These are phyloP conservation scores for Sistotremastrum niveocremeum DNA, from an alignment of 768 basidiomycete genomes.

Conservation along the genomic window DNA sequence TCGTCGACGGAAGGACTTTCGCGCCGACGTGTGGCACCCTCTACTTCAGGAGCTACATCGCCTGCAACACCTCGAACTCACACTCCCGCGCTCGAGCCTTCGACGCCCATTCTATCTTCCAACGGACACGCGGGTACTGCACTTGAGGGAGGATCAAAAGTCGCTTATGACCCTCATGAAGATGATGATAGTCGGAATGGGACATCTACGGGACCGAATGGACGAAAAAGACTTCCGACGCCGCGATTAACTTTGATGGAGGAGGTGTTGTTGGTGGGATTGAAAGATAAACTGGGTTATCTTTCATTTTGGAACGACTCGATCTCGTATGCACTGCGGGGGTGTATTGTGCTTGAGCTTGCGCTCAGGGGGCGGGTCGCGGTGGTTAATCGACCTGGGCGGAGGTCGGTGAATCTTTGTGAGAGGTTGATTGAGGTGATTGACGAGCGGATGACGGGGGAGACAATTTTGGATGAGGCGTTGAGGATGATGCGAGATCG, in stretches of 20 bases:
- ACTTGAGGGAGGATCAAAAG: slow-evolving; percentile 73
- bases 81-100: too few relatives aligned
- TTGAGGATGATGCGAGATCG: slow-evolving; percentile 73
- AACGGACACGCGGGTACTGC: slow-evolving; percentile 58
- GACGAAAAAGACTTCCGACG: slow-evolving; percentile 29
- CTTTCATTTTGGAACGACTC: slow-evolving; percentile 99
- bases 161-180: slow-evolving; percentile 92
- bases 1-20: slow-evolving; percentile 27
- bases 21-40: slow-evolving; percentile 35
- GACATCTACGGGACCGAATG: slow-evolving; percentile 10
- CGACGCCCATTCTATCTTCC: too few relatives aligned
- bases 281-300: slow-evolving; percentile 98
- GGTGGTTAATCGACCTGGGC: slow-evolving; percentile 71
- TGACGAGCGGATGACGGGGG: slow-evolving; percentile 85
- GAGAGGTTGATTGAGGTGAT: slow-evolving; percentile 86
- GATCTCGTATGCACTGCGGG: slow-evolving; percentile 96
- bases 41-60: too few relatives aligned
- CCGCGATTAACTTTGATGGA: slow-evolving; percentile 92
- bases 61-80: too few relatives aligned
- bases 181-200: slow-evolving; percentile 49
- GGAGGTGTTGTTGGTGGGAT: slow-evolving; percentile 83
- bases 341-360: slow-evolving; percentile 94
- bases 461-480: slow-evolving; percentile 92
- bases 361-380: slow-evolving; percentile 92
- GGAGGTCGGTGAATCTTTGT: slow-evolving; percentile 56